Evolutionary conservation across 2,329 filamentous ascomycete genomes (phyloP).

Genomic region (Colletotrichum coccodes): DNA sequence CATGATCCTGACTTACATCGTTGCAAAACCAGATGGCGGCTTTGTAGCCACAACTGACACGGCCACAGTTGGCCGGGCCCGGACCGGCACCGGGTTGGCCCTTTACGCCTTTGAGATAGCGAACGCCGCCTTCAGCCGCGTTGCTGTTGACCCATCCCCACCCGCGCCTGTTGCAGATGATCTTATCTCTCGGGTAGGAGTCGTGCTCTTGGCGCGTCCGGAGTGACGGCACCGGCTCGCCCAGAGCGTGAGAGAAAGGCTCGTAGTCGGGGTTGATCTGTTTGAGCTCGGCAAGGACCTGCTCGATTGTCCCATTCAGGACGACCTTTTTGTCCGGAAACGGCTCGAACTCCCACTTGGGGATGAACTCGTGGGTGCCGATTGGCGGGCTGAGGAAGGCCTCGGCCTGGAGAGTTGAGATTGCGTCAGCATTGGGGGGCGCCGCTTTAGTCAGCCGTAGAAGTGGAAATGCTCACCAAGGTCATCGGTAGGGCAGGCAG

Average conservation of each 20-base stretch:
- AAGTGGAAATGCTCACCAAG: neutral
- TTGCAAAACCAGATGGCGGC: neutral
- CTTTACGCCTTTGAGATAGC: neutral
- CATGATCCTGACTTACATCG: neutral
- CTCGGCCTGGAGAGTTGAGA: neutral
- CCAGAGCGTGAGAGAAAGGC: neutral
- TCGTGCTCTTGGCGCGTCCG: neutral
- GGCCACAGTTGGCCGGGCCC: neutral
- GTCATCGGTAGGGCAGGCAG: neutral
- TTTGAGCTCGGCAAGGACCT: neutral
- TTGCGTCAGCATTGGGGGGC: neutral
- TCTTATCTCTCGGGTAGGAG: neutral
- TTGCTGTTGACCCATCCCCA: neutral
- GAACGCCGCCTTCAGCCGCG: neutral
- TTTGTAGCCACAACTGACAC: neutral
- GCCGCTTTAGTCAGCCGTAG: neutral
- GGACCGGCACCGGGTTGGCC: neutral
- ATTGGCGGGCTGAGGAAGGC: neutral
- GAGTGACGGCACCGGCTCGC: too few species aligned
- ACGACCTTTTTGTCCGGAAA: neutral
- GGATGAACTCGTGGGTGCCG: neutral
- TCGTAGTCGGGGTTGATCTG: neutral
- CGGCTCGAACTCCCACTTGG: neutral
- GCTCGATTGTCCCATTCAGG: neutral
- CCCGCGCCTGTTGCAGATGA: neutral